phyloP scores from a whole-genome alignment of 106 monocot species.

The Hemerocallis citrina region DNA sequence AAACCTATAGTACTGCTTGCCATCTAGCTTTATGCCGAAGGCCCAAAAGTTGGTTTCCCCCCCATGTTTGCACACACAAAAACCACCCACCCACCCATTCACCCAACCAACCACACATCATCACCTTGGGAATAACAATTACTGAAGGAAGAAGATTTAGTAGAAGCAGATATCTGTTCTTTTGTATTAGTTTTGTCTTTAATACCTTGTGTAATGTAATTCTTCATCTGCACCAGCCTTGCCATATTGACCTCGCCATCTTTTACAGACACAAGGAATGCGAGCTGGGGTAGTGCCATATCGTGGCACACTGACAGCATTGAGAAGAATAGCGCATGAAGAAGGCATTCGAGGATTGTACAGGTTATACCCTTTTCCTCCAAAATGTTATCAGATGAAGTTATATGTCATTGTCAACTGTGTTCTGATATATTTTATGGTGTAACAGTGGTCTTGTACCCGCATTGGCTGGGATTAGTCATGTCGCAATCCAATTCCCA shows the following conservation, averaged over 20 bases:
- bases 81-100: no score
- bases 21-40: no score
- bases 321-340: slow-evolving; percentile 56
- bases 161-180: no score
- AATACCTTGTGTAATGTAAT: no score
- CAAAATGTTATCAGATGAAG: not conserved
- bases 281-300: slow-evolving; percentile 36
- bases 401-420: not conserved
- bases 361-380: slow-evolving; percentile 29
- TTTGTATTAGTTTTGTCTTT: no score
- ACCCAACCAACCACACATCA: no score
- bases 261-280: slow-evolving; percentile 43
- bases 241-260: not conserved
- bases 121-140: no score
- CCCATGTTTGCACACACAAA: no score
- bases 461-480: slow-evolving; percentile 83
- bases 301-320: slow-evolving; percentile 35
- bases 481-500: slow-evolving; percentile 96
- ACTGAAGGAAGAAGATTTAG: no score
- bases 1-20: no score
- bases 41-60: no score
- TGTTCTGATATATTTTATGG: slow-evolving; percentile 8
- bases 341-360: slow-evolving; percentile 64
- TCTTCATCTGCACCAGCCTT: no score
- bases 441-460: slow-evolving; percentile 79